Percentiles rank a stretch among this genome's conserved stretches.
Evolutionary conservation across 352 stramenopile genomes (phyloP).

Genomic region (Pythium plurisporium): DNA sequence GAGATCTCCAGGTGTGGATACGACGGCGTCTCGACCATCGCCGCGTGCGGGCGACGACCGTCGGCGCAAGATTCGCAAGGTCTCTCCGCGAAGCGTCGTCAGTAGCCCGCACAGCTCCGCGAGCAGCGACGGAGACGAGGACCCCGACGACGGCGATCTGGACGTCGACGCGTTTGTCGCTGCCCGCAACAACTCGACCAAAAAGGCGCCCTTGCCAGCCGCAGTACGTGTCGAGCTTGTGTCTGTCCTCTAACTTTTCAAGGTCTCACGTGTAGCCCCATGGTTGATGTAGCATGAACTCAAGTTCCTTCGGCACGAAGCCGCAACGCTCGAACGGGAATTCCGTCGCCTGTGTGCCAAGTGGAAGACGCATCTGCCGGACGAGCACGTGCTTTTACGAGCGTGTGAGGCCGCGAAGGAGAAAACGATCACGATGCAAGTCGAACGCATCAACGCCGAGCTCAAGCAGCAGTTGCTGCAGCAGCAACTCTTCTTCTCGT

Average conservation of each 20-base stretch:
- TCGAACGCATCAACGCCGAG: conserved; percentile 42
- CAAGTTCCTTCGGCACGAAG: conserved; percentile 37
- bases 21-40: background rate
- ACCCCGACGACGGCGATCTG: background rate
- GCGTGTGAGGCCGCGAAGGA: conserved; percentile 50
- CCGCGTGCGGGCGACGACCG: background rate
- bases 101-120: background rate
- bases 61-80: conserved; percentile 13
- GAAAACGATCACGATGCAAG: conserved; percentile 37
- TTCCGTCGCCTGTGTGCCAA: conserved; percentile 35
- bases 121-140: conserved; percentile 12
- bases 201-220: conserved; percentile 9
- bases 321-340: conserved; percentile 28
- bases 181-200: conserved; percentile 6
- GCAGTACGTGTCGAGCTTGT: conserved; percentile 4
- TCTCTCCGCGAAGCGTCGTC: conserved; percentile 6
- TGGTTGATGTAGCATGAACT: conserved; percentile 38
- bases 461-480: conserved; percentile 47
- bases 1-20: no score
- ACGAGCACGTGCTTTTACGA: conserved; percentile 30
- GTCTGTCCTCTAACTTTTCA: no score
- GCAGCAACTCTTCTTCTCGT: conserved; percentile 55
- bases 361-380: conserved; percentile 35
- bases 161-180: conserved; percentile 18
- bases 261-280: no score